Conservation (phyloP, 2,329 filamentous ascomycete genomes). For the Diaporthe batatas region DNA sequence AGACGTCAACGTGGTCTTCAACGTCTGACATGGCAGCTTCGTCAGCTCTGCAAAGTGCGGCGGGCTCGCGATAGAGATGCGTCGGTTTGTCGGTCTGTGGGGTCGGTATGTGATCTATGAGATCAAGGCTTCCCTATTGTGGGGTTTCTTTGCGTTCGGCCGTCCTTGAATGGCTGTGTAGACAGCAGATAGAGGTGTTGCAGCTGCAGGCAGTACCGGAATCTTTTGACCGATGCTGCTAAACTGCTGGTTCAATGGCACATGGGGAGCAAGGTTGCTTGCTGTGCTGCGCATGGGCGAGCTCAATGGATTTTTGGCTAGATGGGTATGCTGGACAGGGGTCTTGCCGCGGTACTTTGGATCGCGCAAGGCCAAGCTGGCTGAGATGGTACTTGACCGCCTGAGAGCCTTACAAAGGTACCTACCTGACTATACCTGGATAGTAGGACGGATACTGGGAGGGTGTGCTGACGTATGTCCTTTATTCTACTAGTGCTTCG, state of each 20-base stretch:
- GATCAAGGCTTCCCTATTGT: background rate
- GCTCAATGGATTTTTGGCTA: constrained; percentile 27
- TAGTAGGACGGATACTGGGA: too few relatives aligned
- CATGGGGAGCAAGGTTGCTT: constrained; percentile 13
- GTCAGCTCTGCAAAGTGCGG: background rate
- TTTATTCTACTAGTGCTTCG: background rate
- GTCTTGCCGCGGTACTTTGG: background rate
- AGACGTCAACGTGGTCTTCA: constrained; percentile 63
- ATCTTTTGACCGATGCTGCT: background rate
- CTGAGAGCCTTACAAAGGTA: too few relatives aligned
- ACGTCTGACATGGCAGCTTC: constrained; percentile 65
- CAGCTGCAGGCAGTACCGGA: background rate
- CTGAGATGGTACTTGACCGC: background rate
- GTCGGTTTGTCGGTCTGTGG: background rate
- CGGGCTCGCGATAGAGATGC: background rate
- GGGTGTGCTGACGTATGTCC: background rate
- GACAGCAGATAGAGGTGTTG: background rate
- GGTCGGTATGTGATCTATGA: background rate
- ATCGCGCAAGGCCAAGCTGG: background rate
- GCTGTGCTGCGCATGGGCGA: constrained; percentile 7
- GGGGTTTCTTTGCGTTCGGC: background rate
- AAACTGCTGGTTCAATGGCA: background rate
- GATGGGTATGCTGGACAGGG: constrained; percentile 6
- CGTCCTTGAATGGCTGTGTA: background rate
- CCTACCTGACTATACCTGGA: too few relatives aligned